phyloP scores from a whole-genome alignment of 257 asterid species.

The Leonotis leonurus region DNA sequence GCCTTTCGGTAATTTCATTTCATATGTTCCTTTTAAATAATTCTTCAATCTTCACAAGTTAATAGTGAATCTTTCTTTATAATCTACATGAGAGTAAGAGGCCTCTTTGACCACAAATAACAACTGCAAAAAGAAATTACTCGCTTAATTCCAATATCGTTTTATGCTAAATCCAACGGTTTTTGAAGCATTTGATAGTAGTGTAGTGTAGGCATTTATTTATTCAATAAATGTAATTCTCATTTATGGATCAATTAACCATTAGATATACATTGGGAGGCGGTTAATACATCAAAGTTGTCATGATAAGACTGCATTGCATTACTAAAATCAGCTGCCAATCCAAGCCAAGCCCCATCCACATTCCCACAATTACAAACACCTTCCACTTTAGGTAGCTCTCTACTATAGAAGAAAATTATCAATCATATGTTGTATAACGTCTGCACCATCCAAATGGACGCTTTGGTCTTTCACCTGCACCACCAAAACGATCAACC shows the following conservation, averaged over 20 bases:
- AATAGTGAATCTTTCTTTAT: no score
- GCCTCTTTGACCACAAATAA: no score
- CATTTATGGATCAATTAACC: not conserved
- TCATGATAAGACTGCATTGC: not conserved
- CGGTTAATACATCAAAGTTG: not conserved
- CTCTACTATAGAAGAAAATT: conserved; percentile 47
- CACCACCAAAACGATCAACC: conserved; percentile 1
- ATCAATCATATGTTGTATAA: conserved; percentile 88
- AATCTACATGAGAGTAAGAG: no score
- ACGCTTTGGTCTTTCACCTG: conserved; percentile 71
- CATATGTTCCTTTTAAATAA: no score
- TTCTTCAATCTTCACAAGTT: no score
- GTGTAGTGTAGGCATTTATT: not conserved
- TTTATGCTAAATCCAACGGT: no score
- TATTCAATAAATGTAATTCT: not conserved
- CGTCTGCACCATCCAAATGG: conserved; percentile 89
- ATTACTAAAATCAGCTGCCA: no score
- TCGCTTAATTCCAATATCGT: no score
- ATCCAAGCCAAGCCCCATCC: not conserved
- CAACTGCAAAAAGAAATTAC: no score
- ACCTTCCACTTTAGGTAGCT: not conserved
- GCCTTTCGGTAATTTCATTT: no score
- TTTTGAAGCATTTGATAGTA: not conserved
- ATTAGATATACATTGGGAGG: not conserved
- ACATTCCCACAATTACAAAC: not conserved